Conservation (phyloP, 2,329 filamentous ascomycete genomes). For the Lachnum nothofagi region DNA sequence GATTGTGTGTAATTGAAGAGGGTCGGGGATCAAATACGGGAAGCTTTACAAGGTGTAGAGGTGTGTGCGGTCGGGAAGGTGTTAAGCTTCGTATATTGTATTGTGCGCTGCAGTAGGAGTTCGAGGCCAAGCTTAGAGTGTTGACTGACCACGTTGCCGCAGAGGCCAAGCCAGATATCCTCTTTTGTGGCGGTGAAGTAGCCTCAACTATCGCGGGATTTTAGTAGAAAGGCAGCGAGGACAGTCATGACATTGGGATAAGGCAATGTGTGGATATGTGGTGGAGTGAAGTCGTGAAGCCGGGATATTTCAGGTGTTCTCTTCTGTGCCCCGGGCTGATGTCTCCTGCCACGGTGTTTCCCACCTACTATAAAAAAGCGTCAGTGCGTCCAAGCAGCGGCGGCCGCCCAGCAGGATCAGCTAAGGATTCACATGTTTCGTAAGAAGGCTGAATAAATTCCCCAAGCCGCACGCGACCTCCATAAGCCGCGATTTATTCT, state of each 20-base stretch:
- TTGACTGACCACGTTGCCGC: conserved; percentile 30
- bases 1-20: conserved; percentile 11
- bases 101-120: conserved; percentile 11
- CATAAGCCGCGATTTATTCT: background rate
- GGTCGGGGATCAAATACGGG: background rate
- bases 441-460: background rate
- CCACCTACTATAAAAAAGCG: background rate
- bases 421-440: background rate
- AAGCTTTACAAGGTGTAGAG: conserved; percentile 6
- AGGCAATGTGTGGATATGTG: background rate
- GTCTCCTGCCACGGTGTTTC: background rate
- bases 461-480: background rate
- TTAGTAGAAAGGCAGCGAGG: conserved; percentile 7
- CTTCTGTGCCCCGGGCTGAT: background rate
- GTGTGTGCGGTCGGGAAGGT: too few species aligned
- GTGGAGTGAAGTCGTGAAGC: too few species aligned
- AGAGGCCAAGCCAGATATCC: conserved; percentile 6
- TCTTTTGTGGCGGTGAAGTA: conserved; percentile 7
- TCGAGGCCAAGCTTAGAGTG: conserved; percentile 15
- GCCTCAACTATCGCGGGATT: conserved; percentile 13
- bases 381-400: too few species aligned
- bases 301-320: too few species aligned
- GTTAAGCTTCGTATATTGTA: conserved; percentile 1
- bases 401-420: too few species aligned
- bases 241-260: conserved; percentile 22